Base-by-base conservation (phyloP, 306 rosid species). In the Gynostemma pentaphyllum region DNA sequence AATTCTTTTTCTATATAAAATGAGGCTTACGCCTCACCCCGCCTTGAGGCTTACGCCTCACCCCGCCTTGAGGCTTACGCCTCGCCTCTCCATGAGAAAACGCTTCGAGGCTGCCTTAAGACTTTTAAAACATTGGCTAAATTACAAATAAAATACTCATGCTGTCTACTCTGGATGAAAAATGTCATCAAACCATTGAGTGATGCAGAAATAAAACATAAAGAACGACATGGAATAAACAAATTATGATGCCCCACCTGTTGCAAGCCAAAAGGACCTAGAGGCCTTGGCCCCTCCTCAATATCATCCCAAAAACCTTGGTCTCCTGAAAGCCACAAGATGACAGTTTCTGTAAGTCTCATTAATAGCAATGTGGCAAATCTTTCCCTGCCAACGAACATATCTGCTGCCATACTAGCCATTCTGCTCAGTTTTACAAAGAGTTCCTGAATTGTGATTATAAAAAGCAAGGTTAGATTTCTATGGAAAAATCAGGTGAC, bases 271-370 rank as follows among this genome's bases (percentile, higher is more conserved):
- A 86, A 91, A 75, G 95, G 83, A 32, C 97, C 95, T 32, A 94
- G 74, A 67, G 97, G 87, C 75, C 83, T 80, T 29, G 95, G 94
- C 51, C 99, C 99, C 52, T 94, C 97, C 77, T 94, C 97, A 66
- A 94, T 89, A 75, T 94, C 99, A 78, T 89, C 99, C 99, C 99
- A 94, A 70, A 94, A 94, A 80, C 91, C 85, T 72, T 94, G 99
- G 79, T 94, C 99, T 63, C 80, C 89, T 1, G 99, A 94, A 52
- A 94, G 88, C 99, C 99, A 94, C 78, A 94, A 72, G 66, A 94
- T 80, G 71, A 94, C 95, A 44, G 99, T 94, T 75, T 94, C 99
- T 18, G 99, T 94, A 45, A 94, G 95, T 76, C 89, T 89, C 97
- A 94, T 94, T 78, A 94, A 85, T 50, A 94, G 87, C 75, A 94